Percentiles rank a stretch among this genome's conserved stretches.
Evolutionary conservation across 306 rosid species (phyloP).

Genomic region (Arachis hypogaea): DNA sequence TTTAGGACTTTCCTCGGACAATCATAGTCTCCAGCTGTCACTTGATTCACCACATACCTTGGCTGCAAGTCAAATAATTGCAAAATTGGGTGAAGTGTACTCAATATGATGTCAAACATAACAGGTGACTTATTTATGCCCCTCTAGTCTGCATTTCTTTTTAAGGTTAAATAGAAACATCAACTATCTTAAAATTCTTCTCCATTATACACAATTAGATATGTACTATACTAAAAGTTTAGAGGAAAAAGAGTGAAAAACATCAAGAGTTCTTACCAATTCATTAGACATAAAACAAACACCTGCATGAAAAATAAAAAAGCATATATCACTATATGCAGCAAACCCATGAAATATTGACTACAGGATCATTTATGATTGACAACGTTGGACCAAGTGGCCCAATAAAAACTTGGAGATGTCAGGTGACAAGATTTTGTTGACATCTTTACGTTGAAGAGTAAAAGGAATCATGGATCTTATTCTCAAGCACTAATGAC

Average conservation of each 20-base stretch:
- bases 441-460: not conserved
- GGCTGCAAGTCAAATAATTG: slow-evolving; percentile 64
- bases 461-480: slow-evolving; percentile 6
- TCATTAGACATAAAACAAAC: slow-evolving; percentile 96
- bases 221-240: not conserved
- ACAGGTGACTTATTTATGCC: slow-evolving; percentile 11
- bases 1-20: slow-evolving; percentile 90
- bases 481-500: slow-evolving; percentile 1
- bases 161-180: slow-evolving; percentile 7
- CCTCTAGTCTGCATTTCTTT: slow-evolving; percentile 18
- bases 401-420: slow-evolving; percentile 15
- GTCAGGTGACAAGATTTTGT: slow-evolving; percentile 1
- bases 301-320: slow-evolving; percentile 61
- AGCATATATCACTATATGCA: slow-evolving; percentile 40
- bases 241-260: not conserved
- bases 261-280: slow-evolving; percentile 61
- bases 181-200: not conserved
- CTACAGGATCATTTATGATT: slow-evolving; percentile 15
- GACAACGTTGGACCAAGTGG: slow-evolving; percentile 12
- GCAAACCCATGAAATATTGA: slow-evolving; percentile 7
- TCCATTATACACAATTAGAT: slow-evolving; percentile 17
- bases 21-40: slow-evolving; percentile 91
- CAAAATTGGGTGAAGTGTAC: slow-evolving; percentile 29
- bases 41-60: slow-evolving; percentile 95
- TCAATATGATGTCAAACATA: slow-evolving; percentile 6